Conservation (phyloP, 164 flowering plant species). For the Berberis vulgaris region DNA sequence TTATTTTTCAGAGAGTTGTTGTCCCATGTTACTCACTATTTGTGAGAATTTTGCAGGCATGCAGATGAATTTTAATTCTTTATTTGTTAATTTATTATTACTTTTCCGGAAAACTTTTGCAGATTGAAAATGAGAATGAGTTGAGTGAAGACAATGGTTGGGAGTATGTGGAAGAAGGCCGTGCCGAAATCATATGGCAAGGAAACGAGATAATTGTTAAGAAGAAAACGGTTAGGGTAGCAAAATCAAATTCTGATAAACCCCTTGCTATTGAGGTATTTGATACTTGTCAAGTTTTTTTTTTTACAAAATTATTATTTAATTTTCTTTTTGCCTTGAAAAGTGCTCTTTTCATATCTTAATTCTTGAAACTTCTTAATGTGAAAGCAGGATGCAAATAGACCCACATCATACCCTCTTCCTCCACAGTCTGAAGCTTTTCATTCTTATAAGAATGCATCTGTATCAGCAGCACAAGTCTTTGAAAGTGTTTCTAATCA, state of each 20-base stretch:
- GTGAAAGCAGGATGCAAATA: constrained; percentile 46
- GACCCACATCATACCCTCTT: constrained; percentile 95
- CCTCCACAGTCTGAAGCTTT: constrained; percentile 86
- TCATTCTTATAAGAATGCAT: constrained; percentile 37
- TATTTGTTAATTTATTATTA: not conserved
- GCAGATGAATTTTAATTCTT: not conserved
- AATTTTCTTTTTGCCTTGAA: not conserved
- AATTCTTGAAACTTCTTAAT: constrained; percentile 1
- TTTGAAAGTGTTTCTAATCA: constrained; percentile 73
- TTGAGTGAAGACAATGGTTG: constrained; percentile 49
- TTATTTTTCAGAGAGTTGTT: too few species aligned
- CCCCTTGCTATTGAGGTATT: constrained; percentile 38
- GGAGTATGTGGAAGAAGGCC: constrained; percentile 88
- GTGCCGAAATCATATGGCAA: constrained; percentile 93
- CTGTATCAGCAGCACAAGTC: constrained; percentile 35
- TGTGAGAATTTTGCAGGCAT: not conserved
- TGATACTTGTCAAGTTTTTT: not conserved
- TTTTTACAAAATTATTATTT: not conserved
- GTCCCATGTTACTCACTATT: too few species aligned
- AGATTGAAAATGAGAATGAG: constrained; percentile 30
- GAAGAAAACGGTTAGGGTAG: constrained; percentile 72
- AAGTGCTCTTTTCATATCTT: not conserved
- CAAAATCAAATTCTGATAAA: constrained; percentile 32
- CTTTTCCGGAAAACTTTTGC: constrained; percentile 6
- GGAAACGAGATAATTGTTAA: constrained; percentile 93